Conservation (phyloP, 768 basidiomycete species). For the Lactarius quietus region DNA sequence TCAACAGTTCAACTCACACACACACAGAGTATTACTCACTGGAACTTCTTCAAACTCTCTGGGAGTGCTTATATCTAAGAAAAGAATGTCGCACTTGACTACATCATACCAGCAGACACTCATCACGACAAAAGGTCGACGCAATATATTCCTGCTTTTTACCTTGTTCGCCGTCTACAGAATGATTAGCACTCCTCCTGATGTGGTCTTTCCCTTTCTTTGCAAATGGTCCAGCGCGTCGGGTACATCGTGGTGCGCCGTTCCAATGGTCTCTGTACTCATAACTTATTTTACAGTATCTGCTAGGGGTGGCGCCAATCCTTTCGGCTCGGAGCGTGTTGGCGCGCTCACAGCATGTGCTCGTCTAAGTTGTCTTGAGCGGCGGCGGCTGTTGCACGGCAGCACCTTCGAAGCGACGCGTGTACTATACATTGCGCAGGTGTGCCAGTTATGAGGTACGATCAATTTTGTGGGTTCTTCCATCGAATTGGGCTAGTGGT, state of each 20-base stretch:
- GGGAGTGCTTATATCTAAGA: neutral
- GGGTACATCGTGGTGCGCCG: neutral
- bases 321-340: neutral
- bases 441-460: conserved; percentile 10
- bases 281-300: neutral
- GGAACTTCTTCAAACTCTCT: neutral
- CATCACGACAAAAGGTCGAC: too few relatives aligned
- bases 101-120: neutral
- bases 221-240: neutral
- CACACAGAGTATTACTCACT: neutral
- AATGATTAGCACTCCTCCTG: neutral
- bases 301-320: neutral
- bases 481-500: neutral
- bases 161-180: neutral
- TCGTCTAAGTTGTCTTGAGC: neutral
- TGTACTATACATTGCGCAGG: neutral
- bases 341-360: neutral
- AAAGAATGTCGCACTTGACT: neutral
- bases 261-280: neutral
- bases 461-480: neutral
- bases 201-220: neutral
- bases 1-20: neutral
- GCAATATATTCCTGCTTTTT: neutral
- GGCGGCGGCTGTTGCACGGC: neutral
- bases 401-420: neutral